Conservation (phyloP, 257 asterid species). For the Solanum etuberosum region DNA sequence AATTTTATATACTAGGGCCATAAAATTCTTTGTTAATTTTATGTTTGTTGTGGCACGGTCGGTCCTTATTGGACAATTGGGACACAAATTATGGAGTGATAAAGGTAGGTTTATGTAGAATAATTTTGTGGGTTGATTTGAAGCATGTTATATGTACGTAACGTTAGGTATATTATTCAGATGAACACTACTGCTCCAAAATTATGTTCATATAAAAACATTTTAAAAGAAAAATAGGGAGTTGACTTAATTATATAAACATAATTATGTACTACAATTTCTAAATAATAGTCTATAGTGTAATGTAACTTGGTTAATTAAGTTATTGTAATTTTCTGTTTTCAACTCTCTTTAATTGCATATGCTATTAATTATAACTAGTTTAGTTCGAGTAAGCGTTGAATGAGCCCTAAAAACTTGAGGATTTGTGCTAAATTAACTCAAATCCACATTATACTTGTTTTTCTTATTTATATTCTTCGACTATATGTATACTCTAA, state of each 20-base stretch:
- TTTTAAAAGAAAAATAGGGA: background rate
- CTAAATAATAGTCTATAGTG: background rate
- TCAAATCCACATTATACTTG: background rate
- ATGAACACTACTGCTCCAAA: background rate
- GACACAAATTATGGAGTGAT: background rate
- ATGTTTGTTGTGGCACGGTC: background rate
- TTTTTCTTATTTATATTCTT: background rate
- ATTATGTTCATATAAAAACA: background rate
- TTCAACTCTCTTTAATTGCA: background rate
- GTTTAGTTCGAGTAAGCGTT: background rate
- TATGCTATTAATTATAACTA: background rate
- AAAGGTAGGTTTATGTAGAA: background rate
- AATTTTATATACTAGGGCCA: background rate
- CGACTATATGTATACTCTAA: background rate
- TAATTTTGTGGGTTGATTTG: background rate
- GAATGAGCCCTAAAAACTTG: background rate
- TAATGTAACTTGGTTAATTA: background rate
- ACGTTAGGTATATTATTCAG: background rate
- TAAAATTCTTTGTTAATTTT: background rate
- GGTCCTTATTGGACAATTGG: background rate
- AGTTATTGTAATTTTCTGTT: background rate
- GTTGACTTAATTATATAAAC: background rate
- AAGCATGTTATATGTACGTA: background rate
- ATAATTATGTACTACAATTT: background rate
- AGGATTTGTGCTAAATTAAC: background rate